Evolutionary conservation across 768 basidiomycete species (phyloP), one percentile per base, ranked within the genome.

Genomic region (Leucocoprinus birnbaumii): DNA sequence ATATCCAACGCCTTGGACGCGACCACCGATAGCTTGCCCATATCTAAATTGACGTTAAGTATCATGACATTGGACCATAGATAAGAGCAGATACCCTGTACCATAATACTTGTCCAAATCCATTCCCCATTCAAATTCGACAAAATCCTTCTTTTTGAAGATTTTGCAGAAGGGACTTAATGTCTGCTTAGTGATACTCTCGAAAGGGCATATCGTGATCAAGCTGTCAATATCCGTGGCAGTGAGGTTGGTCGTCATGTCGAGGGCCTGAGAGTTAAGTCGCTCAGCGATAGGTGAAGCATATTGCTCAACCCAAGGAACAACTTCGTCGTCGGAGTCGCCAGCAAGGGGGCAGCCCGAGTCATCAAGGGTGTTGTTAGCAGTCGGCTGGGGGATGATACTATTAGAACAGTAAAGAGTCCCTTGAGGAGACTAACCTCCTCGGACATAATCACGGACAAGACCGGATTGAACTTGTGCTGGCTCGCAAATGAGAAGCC

Each of bases 1-100:
- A 65, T 89, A 96, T 5, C 93, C 94, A 3, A 94, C 85, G 27
- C 91, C 91, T 65, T 91, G 89, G 6, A 91, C 83, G 3, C 74
- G 85, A 11, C 25, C 43, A 1, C 91, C 91, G 1, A 93, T 72
- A 2, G 68, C 60, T 59, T 84, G 82, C 2, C 91, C 90, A 57
- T 89, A 80, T 19, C 87, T 89, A 55, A 6, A 24, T 11, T 26
- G 27, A 21, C 21, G n/a, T n/a, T n/a, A n/a, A n/a, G n/a, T n/a
- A n/a, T n/a, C n/a, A n/a, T n/a, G n/a, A n/a, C n/a, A n/a, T n/a
- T n/a, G n/a, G n/a, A n/a, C n/a, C n/a, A n/a, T n/a, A n/a, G n/a
- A n/a, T n/a, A n/a, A n/a, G n/a, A n/a, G n/a, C n/a, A n/a, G n/a
- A n/a, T 54, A 87, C 84, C 89, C 89, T n/a, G 85, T 89, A 22